Evolutionary conservation across 1,284 basidiomycete species (phyloP).

Genomic region (Papiliotrema terrestris): DNA sequence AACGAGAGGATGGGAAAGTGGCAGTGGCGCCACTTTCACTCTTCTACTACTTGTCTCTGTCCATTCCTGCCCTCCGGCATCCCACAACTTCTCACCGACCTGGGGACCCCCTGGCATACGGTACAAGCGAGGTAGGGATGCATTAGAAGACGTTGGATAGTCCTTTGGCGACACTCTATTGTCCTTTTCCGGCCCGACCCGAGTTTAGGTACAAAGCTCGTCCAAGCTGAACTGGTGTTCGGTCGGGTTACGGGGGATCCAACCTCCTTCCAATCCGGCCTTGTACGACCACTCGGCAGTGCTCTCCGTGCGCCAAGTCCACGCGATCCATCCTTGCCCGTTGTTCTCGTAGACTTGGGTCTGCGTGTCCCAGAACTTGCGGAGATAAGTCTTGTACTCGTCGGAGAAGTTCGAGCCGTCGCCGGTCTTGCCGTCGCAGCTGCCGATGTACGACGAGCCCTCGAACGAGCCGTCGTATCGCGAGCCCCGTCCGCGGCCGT

Average conservation of each 20-base stretch:
- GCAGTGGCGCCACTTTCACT: too few species aligned
- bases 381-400: constrained; percentile 77
- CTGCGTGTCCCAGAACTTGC: constrained; percentile 83
- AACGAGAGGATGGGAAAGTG: too few species aligned
- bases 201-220: constrained; percentile 50
- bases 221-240: constrained; percentile 51
- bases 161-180: neutral
- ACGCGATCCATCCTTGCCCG: constrained; percentile 48
- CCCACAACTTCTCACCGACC: too few species aligned
- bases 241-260: constrained; percentile 70
- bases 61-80: too few species aligned
- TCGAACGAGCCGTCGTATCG: constrained; percentile 74
- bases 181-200: neutral
- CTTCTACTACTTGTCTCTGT: too few species aligned
- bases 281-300: constrained; percentile 56
- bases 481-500: constrained; percentile 65
- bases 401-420: constrained; percentile 62
- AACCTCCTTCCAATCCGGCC: constrained; percentile 68
- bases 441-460: constrained; percentile 66
- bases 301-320: constrained; percentile 58
- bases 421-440: constrained; percentile 70
- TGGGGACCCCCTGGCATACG: too few species aligned
- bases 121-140: too few species aligned
- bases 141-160: too few species aligned
- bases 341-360: constrained; percentile 44